phyloP scores from a whole-genome alignment of 2,329 filamentous ascomycete species.

The Emericellopsis cladophorae region DNA sequence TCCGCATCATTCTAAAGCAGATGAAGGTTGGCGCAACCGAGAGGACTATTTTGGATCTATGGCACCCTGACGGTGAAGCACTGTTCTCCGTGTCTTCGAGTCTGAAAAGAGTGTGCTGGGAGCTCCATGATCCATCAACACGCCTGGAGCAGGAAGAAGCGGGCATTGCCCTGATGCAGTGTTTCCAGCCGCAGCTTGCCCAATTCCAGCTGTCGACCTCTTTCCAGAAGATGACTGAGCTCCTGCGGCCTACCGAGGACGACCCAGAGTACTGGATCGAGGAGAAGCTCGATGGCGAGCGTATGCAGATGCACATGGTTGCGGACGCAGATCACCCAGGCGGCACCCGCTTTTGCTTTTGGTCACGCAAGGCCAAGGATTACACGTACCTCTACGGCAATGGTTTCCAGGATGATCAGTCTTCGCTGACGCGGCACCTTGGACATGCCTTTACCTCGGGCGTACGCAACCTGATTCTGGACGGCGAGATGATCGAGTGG shows the following conservation, averaged over 20 bases:
- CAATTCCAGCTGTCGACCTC: slow-evolving; percentile 73
- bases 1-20: slow-evolving; percentile 80
- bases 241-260: slow-evolving; percentile 50
- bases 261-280: slow-evolving; percentile 88
- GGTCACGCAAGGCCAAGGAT: slow-evolving; percentile 92
- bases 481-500: slow-evolving; percentile 99
- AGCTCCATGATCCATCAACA: slow-evolving; percentile 61
- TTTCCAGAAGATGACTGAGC: slow-evolving; percentile 68
- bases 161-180: slow-evolving; percentile 76
- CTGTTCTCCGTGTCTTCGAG: slow-evolving; percentile 88
- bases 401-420: slow-evolving; percentile 59
- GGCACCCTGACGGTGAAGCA: slow-evolving; percentile 66
- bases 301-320: slow-evolving; percentile 92
- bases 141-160: slow-evolving; percentile 64
- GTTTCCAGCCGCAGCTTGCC: slow-evolving; percentile 90
- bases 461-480: slow-evolving; percentile 78
- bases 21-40: slow-evolving; percentile 69
- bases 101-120: slow-evolving; percentile 86
- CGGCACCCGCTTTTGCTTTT: slow-evolving; percentile 69
- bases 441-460: slow-evolving; percentile 62
- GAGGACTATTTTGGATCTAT: slow-evolving; percentile 73
- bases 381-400: slow-evolving; percentile 90
- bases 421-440: slow-evolving; percentile 70
- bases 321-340: slow-evolving; percentile 56
- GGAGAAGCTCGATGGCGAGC: slow-evolving; percentile 92